phyloP scores from a whole-genome alignment of 2,329 filamentous ascomycete species.

The Pestalotiopsis sp. region DNA sequence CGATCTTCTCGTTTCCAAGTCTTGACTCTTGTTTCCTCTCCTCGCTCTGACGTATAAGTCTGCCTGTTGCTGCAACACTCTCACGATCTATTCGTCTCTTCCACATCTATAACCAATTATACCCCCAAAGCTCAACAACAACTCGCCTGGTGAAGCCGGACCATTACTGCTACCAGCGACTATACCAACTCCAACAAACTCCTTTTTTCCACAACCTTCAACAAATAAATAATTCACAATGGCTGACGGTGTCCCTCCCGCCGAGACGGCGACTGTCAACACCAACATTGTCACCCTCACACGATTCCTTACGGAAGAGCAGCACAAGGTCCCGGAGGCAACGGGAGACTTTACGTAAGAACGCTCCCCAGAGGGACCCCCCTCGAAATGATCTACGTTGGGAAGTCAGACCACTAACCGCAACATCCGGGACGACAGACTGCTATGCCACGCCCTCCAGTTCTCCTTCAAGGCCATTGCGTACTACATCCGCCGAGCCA shows the following conservation, averaged over 20 bases:
- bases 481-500: slow-evolving; percentile 97
- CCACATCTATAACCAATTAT: no score
- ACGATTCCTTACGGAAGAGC: slow-evolving; percentile 94
- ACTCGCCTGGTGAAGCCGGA: no score
- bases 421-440: slow-evolving; percentile 48
- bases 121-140: no score
- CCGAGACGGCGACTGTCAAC: slow-evolving; percentile 80
- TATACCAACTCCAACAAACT: not conserved
- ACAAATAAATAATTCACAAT: slow-evolving; percentile 18
- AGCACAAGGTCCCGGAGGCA: slow-evolving; percentile 88
- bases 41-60: not conserved
- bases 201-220: not conserved
- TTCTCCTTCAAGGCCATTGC: slow-evolving; percentile 99
- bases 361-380: not conserved
- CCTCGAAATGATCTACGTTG: not conserved
- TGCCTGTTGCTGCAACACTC: not conserved
- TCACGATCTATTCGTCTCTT: not conserved
- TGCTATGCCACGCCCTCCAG: slow-evolving; percentile 95
- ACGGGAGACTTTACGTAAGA: slow-evolving; percentile 97
- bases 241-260: slow-evolving; percentile 29
- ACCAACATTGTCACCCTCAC: slow-evolving; percentile 95
- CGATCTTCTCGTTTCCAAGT: not conserved
- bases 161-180: no score
- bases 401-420: not conserved
- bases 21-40: not conserved